Conservation (phyloP, 495 filamentous ascomycete genomes). For the Xanthoparmelia taractica region DNA sequence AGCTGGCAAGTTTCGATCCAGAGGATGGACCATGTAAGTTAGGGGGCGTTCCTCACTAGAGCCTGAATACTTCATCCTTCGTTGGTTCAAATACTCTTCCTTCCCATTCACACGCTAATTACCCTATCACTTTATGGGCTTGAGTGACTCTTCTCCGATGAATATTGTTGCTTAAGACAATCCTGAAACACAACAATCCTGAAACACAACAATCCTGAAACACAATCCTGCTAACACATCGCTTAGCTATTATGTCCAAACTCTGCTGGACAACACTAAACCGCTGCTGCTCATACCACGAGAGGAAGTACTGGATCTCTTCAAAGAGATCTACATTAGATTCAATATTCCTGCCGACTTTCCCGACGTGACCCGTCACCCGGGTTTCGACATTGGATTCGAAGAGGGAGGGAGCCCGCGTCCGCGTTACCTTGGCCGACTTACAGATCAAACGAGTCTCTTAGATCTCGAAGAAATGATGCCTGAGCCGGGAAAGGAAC, state of each 20-base stretch:
- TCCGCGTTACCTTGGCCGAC: slow-evolving; percentile 58
- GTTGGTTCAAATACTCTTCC: background rate
- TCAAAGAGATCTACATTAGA: slow-evolving; percentile 51
- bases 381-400: slow-evolving; percentile 52
- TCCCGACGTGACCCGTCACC: slow-evolving; percentile 36
- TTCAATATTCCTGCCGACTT: slow-evolving; percentile 44
- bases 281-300: slow-evolving; percentile 58
- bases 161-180: background rate
- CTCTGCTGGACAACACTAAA: slow-evolving; percentile 38
- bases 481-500: slow-evolving; percentile 21
- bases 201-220: too few relatives aligned
- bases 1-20: slow-evolving; percentile 46
- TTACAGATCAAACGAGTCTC: slow-evolving; percentile 31
- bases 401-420: slow-evolving; percentile 45
- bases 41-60: background rate
- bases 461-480: slow-evolving; percentile 33
- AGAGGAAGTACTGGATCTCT: slow-evolving; percentile 50
- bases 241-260: slow-evolving; percentile 59
- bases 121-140: background rate
- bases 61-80: background rate
- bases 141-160: background rate
- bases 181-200: too few relatives aligned
- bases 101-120: background rate
- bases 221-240: slow-evolving; percentile 6
- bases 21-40: slow-evolving; percentile 70